Base-by-base conservation (phyloP, 2,329 filamentous ascomycete genomes). In the Bipolaris gigantea region DNA sequence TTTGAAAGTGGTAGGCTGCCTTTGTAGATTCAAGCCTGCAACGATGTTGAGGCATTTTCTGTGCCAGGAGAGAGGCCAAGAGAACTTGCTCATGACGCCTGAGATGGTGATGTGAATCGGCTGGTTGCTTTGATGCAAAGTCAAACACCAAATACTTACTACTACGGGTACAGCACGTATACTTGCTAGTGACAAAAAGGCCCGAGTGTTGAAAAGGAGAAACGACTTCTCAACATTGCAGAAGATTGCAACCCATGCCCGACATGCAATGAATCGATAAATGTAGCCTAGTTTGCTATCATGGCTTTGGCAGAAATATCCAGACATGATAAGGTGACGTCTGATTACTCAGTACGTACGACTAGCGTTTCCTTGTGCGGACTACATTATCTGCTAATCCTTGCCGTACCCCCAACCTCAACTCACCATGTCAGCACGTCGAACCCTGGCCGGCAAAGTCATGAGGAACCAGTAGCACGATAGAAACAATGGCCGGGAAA, bases 401-500 rank as follows among this genome's bases (percentile, higher is more conserved):
- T 52, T 48, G 19, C 25, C 43, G n/a, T 27, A 21, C 25, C 32
- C 23, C 27, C 33, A 21, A 42, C 34, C 42, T 27, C 59, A 42
- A 36, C 21, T 42, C 27, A 35, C 57, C 45, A 40, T 46, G 42
- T 49, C 42, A 10, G 27, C 3, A 36, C 39, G 27, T 8, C 27
- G 21, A 42, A 35, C 32, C 48, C 15, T 23, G 27, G 18, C n/a
- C 7, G 5, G 9, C 16, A 18, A 23, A 30, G 15, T 30, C 5
- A 32, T 32, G 27, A 30, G 27, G 13, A 25, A 30, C 15, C 4
- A 19, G 54, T 13, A 49, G 40, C 23, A 30, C 13, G 13, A 48
- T 16, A 19, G 50, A 52, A 49, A 43, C 50, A 21, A 74, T 74
- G 71, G 60, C 70, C 18, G 55, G 61, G 18, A 75, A 75, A 59